Evolutionary conservation across 108 stramenopile genomes (phyloP), one percentile per base, ranked within the genome.

Genomic region (Nitzschia palea): DNA sequence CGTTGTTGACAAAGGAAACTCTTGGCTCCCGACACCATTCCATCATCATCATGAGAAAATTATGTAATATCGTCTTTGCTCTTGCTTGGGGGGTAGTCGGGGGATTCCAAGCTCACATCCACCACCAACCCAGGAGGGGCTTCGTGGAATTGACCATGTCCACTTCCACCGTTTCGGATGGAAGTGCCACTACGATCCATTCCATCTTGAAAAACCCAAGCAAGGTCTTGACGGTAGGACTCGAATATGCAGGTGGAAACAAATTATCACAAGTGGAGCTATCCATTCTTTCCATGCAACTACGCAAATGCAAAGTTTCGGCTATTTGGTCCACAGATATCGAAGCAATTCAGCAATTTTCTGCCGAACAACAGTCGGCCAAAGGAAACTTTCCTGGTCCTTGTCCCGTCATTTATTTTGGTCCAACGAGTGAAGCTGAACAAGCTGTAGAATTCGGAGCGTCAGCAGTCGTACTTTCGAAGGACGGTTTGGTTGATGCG

Each of bases 231-330:
- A 56, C 79, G 1, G 74, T 86, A 12, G 71, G 78, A 6, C 44
- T 86, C 23, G 82, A 81, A 62, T 81, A 77, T 63, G 10, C 54
- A 14, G 29, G 37, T 9, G 28, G 17, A 36, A 48, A 43, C 32
- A 5, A 35, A 2, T 15, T 35, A 0, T 45, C 53, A 9, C 44
- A 40, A 3, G 55, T 33, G 28, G 80, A 81, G 26, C 14, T 85
- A 1, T 51, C 60, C 14, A 72, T 77, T 18, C 56, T 85, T 33
- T 85, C 84, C 27, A 85, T 85, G 84, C 76, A 85, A 56, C 70
- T 85, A 12, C 73, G 87, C 25, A 81, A 83, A 50, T 51, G 66
- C 8, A 72, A 79, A 26, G 82, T 74, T 22, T 47, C 61, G 23
- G 69, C 80, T 10, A 60, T 88, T 18, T 75, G 52, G 47, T 77